Percentiles rank a stretch among this genome's conserved stretches.
These are phyloP conservation scores for Ogataea sp. DNA, from an alignment of 805 yeast genomes.

Conservation along the genomic window DNA sequence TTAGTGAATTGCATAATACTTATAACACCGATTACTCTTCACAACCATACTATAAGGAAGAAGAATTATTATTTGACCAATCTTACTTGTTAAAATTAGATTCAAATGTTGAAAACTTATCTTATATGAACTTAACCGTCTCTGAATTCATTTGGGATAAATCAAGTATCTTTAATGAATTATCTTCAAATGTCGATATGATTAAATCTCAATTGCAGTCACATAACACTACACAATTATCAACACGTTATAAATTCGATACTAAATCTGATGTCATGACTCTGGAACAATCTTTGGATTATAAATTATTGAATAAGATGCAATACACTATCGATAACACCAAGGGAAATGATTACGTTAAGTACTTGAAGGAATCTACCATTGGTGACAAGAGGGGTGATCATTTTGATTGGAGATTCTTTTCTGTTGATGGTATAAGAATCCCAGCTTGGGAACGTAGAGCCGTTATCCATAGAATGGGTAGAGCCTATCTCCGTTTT, in stretches of 20 bases:
- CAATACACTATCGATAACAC: conserved; percentile 10
- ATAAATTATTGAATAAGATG: conserved; percentile 10
- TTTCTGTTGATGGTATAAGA: conserved; percentile 37
- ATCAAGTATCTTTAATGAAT: conserved; percentile 9
- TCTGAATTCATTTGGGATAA: conserved; percentile 19
- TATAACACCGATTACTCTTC: conserved; percentile 6
- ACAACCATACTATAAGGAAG: conserved; percentile 8
- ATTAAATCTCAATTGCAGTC: too few species aligned
- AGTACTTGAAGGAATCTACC: conserved; percentile 32
- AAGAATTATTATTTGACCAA: conserved; percentile 12
- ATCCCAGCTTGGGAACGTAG: conserved; percentile 32
- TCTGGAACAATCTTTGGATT: conserved; percentile 10
- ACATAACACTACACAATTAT: too few species aligned
- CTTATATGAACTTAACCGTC: conserved; percentile 7
- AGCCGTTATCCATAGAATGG: conserved; percentile 34
- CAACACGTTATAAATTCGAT: too few species aligned
- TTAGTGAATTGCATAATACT: conserved; percentile 2
- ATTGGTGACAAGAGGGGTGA: conserved; percentile 15
- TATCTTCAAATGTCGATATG: conserved; percentile 3
- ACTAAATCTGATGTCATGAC: too few species aligned
- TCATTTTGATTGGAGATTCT: conserved; percentile 51
- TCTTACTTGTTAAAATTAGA: conserved; percentile 9
- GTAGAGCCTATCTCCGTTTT: conserved; percentile 46
- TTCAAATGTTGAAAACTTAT: conserved; percentile 8
- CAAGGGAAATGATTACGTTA: conserved; percentile 8